A percentile compares a stretch with the other conserved stretches of the same genome.
Evolutionary conservation across 2,329 filamentous ascomycete species (phyloP).

Genomic region (Dothideomycetes sp.): DNA sequence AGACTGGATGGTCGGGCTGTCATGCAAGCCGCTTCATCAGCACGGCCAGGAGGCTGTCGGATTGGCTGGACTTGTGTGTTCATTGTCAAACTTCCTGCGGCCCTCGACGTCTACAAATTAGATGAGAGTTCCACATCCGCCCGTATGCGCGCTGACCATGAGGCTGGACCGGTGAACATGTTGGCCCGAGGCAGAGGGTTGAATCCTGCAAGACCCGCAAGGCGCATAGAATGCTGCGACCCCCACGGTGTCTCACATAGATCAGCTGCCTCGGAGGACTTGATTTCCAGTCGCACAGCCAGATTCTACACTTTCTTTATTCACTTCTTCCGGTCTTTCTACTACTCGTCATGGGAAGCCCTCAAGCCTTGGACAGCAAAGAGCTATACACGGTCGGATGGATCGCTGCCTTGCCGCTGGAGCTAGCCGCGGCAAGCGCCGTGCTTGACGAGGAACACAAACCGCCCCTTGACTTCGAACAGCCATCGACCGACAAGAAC

Average conservation of each 20-base stretch:
- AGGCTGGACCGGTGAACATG: neutral
- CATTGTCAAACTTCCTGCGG: too few species aligned
- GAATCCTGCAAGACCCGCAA: too few species aligned
- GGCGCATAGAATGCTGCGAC: too few species aligned
- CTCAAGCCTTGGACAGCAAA: neutral
- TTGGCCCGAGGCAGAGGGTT: neutral
- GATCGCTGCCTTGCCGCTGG: slow-evolving; percentile 17
- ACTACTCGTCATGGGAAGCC: neutral
- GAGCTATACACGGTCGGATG: slow-evolving; percentile 17
- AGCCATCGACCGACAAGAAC: slow-evolving; percentile 13
- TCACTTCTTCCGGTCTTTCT: neutral
- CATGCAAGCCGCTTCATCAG: too few species aligned
- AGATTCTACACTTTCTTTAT: neutral
- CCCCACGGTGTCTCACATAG: neutral
- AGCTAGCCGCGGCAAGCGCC: slow-evolving; percentile 15
- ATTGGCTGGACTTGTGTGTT: too few species aligned
- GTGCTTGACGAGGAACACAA: slow-evolving; percentile 17
- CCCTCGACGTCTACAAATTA: too few species aligned
- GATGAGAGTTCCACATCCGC: too few species aligned
- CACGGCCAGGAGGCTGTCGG: too few species aligned
- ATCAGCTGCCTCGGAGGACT: neutral
- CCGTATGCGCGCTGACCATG: too few species aligned
- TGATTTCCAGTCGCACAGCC: neutral
- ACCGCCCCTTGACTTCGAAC: neutral
- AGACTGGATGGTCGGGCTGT: too few species aligned